A percentile compares a stretch with the other conserved stretches of the same genome.
phyloP scores from a whole-genome alignment of 1,284 basidiomycete genomes.

The Tausonia pullulans region DNA sequence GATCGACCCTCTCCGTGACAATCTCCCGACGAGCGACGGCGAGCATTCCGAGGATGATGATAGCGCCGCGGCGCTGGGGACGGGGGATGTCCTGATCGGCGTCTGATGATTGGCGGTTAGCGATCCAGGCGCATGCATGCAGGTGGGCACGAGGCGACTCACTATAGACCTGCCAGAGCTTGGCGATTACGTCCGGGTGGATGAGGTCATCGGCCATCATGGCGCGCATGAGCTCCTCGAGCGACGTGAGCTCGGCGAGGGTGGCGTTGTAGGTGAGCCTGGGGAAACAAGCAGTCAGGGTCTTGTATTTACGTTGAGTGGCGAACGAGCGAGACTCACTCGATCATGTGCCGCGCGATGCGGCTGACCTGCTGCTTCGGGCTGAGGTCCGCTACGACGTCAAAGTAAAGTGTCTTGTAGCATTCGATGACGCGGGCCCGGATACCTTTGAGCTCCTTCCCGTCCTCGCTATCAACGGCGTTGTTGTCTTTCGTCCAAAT shows the following conservation, averaged over 20 bases:
- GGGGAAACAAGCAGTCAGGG: background rate
- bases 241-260: constrained; percentile 84
- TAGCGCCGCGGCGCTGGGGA: constrained; percentile 78
- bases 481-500: constrained; percentile 96
- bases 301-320: background rate
- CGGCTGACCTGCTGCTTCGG: constrained; percentile 78
- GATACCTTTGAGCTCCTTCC: constrained; percentile 79
- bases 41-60: constrained; percentile 92
- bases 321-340: constrained; percentile 47
- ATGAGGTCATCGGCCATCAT: constrained; percentile 80
- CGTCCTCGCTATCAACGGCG: constrained; percentile 55
- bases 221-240: constrained; percentile 90
- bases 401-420: constrained; percentile 83
- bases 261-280: constrained; percentile 84
- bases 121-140: background rate
- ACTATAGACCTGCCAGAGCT: constrained; percentile 95
- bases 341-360: constrained; percentile 98
- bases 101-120: constrained; percentile 37
- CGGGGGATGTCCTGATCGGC: constrained; percentile 61
- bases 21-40: constrained; percentile 74
- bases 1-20: constrained; percentile 76
- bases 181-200: constrained; percentile 70
- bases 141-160: constrained; percentile 29
- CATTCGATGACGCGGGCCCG: constrained; percentile 79
- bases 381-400: constrained; percentile 51